phyloP scores from a whole-genome alignment of 225 moss, liverwort and hornwort genomes.

The Polytrichum commune region DNA sequence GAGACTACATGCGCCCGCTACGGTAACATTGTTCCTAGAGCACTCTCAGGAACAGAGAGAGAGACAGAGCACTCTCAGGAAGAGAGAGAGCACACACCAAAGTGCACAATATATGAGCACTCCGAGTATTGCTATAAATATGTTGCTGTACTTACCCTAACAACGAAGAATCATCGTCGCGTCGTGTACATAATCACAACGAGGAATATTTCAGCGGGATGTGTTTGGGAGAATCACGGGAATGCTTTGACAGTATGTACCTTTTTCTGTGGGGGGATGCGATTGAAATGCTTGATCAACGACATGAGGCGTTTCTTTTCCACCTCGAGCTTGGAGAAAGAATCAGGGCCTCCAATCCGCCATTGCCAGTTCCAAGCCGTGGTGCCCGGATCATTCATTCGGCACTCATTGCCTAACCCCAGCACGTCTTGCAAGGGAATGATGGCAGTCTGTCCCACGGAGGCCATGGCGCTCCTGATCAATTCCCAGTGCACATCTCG shows the following conservation, averaged over 20 bases:
- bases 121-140: no score
- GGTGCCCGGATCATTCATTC: constrained; percentile 57
- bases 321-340: constrained; percentile 32
- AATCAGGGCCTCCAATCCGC: constrained; percentile 45
- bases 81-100: no score
- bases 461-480: constrained; percentile 32
- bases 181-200: no score
- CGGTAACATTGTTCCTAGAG: no score
- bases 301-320: constrained; percentile 36
- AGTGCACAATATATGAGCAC: no score
- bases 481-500: constrained; percentile 55
- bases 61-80: no score
- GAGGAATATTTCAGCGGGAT: no score
- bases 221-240: no score
- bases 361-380: constrained; percentile 64
- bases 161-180: no score
- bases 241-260: not conserved
- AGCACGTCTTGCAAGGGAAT: constrained; percentile 58
- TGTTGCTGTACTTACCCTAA: no score
- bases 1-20: no score
- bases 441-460: constrained; percentile 52
- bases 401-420: constrained; percentile 38
- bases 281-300: constrained; percentile 33
- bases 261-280: constrained; percentile 20
- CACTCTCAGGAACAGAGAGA: no score